These are phyloP conservation scores for Symbiotaphrina buchneri DNA, from an alignment of 495 filamentous ascomycete species.

Conservation along the genomic window DNA sequence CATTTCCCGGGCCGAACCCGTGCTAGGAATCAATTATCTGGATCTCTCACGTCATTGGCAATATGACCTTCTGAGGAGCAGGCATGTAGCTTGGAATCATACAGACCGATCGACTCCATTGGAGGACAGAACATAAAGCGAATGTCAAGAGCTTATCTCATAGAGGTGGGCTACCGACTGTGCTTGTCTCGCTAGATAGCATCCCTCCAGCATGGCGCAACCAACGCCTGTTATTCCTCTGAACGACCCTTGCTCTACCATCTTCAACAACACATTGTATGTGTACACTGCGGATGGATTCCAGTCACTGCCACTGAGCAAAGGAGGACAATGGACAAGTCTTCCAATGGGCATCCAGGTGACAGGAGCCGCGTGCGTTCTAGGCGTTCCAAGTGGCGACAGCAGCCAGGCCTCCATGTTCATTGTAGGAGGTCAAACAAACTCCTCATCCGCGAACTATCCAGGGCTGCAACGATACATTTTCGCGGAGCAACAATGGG, in stretches of 20 bases:
- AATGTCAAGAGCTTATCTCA: too few species aligned
- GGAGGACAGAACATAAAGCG: too few species aligned
- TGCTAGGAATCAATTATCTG: too few species aligned
- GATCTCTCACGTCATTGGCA: too few species aligned
- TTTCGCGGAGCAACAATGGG: conserved; percentile 59
- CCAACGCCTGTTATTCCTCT: conserved; percentile 42
- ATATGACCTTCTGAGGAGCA: too few species aligned
- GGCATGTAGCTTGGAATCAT: too few species aligned
- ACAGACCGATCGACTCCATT: too few species aligned
- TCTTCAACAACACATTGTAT: conserved; percentile 71
- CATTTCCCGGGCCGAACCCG: too few species aligned
- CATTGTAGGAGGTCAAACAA: conserved; percentile 53
- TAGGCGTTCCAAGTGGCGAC: conserved; percentile 27
- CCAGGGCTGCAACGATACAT: conserved; percentile 66
- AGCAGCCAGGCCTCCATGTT: conserved; percentile 42
- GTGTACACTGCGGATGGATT: conserved; percentile 58
- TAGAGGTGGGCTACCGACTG: too few species aligned
- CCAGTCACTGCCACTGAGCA: conserved; percentile 41
- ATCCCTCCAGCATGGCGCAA: conserved; percentile 24
- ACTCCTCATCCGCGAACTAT: conserved; percentile 28
- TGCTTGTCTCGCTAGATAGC: too few species aligned
- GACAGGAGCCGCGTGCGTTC: conserved; percentile 56
- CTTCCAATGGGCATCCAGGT: conserved; percentile 42
- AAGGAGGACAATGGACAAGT: conserved; percentile 47
- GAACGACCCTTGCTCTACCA: conserved; percentile 57